Evolutionary conservation across 2,329 filamentous ascomycete species (phyloP), one percentile per base, ranked within the genome.

Genomic region (Alternaria arborescens): DNA sequence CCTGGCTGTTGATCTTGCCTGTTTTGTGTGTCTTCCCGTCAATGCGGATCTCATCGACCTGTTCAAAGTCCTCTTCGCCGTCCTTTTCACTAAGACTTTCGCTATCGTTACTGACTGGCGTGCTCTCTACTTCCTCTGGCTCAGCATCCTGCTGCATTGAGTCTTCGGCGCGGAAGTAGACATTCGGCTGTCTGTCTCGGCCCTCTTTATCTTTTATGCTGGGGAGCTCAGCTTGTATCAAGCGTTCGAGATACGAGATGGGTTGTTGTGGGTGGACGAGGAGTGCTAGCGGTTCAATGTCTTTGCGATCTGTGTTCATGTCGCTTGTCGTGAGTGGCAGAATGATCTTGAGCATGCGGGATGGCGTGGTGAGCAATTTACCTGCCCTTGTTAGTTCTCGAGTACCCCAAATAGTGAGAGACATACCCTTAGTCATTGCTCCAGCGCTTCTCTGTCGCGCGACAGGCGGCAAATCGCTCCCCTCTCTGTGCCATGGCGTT

Each of bases 211-310:
- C 82, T 36, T 85, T 82, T 14, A 94, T 82, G 0, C 87, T 87
- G 0, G 92, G 91, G 0, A 97, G 83, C 77, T 97, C 94, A 54
- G 92, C 91, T 74, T 97, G 94, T 47, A 97, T 94, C 3, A 97
- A 82, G 8, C 92, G 88, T 77, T 97, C 92, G 42, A 97, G 88
- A 76, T 97, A 97, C 8, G 92, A 97, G 3, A 97, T 84, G 0
- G 94, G 94, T 74, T 97, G 94, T 64, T 96, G 92, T 0, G 94
- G 93, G 70, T 97, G 94, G 0, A 97, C 86, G 2, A 97, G 87
- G 0, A 97, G 85, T 1, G 93, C 93, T 12, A 97, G 83, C 0
- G 93, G 93, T 69, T 96, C 91, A n/a, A 94, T 88, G 48, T 89
- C 85, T 77, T 91, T 89, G 58, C 88, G 83, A 63, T 89, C 86